Percentiles rank a stretch among this genome's conserved stretches.
Conservation (phyloP, 1,139 yeast genomes). For the Suhomyces chickasaworum region DNA sequence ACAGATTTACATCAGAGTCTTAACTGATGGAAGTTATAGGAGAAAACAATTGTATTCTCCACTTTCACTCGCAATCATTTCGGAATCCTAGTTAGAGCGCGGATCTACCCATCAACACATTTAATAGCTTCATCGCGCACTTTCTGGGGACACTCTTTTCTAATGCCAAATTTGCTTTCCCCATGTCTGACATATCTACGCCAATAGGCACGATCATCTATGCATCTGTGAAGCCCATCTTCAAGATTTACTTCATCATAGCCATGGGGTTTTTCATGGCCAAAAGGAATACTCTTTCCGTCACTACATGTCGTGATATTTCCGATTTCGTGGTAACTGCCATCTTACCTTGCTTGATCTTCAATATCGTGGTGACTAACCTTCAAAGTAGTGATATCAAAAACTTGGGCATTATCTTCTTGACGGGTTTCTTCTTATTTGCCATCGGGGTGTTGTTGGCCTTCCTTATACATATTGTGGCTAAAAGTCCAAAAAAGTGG, state of each 20-base stretch:
- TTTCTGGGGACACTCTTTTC: not conserved
- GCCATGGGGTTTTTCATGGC: slow-evolving; percentile 71
- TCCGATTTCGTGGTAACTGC: slow-evolving; percentile 73
- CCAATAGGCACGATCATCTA: slow-evolving; percentile 72
- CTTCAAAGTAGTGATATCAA: slow-evolving; percentile 73
- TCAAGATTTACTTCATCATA: slow-evolving; percentile 79
- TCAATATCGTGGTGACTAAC: slow-evolving; percentile 71
- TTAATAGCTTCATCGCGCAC: not conserved
- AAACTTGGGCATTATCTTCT: slow-evolving; percentile 69
- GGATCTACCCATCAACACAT: not conserved
- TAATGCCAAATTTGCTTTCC: not conserved
- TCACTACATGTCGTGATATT: slow-evolving; percentile 72
- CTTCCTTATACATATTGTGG: slow-evolving; percentile 31
- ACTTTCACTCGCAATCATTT: not conserved
- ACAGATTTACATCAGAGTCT: too few species aligned
- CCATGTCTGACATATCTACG: slow-evolving; percentile 3
- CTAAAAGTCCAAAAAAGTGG: slow-evolving; percentile 71
- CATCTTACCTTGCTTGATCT: slow-evolving; percentile 76
- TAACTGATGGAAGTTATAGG: not conserved
- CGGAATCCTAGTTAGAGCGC: not conserved
- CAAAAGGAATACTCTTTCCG: slow-evolving; percentile 63
- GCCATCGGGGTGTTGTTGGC: slow-evolving; percentile 40
- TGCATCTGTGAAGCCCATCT: slow-evolving; percentile 81
- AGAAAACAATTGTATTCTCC: not conserved
- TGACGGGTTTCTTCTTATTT: slow-evolving; percentile 53